Percentiles rank a stretch among this genome's conserved stretches.
phyloP scores from a whole-genome alignment of 1,284 basidiomycete genomes.

The Ceratobasidium sp. region DNA sequence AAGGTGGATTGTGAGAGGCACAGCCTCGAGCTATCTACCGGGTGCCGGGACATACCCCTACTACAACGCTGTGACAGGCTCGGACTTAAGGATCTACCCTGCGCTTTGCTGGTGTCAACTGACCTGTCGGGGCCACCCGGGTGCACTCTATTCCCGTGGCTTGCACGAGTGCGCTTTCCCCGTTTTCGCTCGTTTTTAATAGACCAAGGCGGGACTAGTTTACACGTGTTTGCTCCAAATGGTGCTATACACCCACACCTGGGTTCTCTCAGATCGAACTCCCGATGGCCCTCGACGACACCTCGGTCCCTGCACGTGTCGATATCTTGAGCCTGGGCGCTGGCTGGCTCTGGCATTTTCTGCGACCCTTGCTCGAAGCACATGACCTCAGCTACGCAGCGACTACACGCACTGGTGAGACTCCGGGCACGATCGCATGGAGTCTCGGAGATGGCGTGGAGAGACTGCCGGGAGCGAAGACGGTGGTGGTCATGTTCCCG shows the following conservation, averaged over 20 bases:
- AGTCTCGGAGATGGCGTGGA: slow-evolving; percentile 49
- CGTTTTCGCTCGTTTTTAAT: neutral
- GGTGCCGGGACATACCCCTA: no score
- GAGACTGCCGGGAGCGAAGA: slow-evolving; percentile 53
- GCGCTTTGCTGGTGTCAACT: no score
- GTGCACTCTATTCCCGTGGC: no score
- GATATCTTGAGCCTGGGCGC: slow-evolving; percentile 57
- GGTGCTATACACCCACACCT: slow-evolving; percentile 15
- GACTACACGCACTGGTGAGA: slow-evolving; percentile 53
- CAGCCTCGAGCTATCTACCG: no score
- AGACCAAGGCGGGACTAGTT: neutral
- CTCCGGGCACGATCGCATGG: slow-evolving; percentile 50
- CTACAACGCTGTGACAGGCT: no score
- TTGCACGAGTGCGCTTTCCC: no score
- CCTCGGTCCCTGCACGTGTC: slow-evolving; percentile 45
- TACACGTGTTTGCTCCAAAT: neutral
- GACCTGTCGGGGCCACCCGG: no score
- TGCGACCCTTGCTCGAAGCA: slow-evolving; percentile 52
- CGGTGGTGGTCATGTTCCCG: slow-evolving; percentile 57
- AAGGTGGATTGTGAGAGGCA: no score
- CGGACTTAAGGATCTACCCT: no score
- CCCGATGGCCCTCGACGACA: neutral
- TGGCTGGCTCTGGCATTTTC: slow-evolving; percentile 57
- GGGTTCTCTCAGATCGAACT: neutral
- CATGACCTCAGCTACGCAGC: slow-evolving; percentile 42